Base-by-base conservation (phyloP, 2,329 filamentous ascomycete species). In the Corinectria fuckeliana region DNA sequence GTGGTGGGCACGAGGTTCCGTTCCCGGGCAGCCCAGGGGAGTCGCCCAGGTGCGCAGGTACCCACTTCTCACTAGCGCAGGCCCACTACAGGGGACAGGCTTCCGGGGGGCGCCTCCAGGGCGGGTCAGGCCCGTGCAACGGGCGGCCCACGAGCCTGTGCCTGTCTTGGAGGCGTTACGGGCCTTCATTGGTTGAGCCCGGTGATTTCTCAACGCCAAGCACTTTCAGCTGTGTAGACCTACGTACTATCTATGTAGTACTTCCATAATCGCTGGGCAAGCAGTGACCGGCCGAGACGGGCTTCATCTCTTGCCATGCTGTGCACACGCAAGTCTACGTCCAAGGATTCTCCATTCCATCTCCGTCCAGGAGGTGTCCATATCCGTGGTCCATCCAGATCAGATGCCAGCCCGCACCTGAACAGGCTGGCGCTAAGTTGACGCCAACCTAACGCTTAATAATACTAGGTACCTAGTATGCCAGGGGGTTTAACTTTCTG, bases 31-130 rank as follows among this genome's bases (percentile, higher is more conserved):
- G n/a, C n/a, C 32, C n/a, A 36, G 32, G n/a, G n/a, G 6, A 10
- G n/a, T 36, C 14, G n/a, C n/a, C 28, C 28, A 13, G 48, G 42
- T 50, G 34, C 26, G 51, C 30, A 45, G 26, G 51, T 50, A 3
- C 39, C 44, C 50, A 50, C 32, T 56, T 60, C 59, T 62, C 44
- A 58, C 64, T 66, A n/a, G n/a, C n/a, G 60, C 66, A 64, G 58
- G 64, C 23, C 38, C 38, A 21, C 20, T 23, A 6, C 38, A 44
- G 41, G 66, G n/a, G 51, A 47, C 44, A 38, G 45, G 57, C 44
- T 30, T 39, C 62, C 58, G 63, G 45, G 57, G n/a, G 62, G 56
- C 60, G 45, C 50, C 51, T 58, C 51, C 51, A 62, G 58, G 32
- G 32, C 56, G 60, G 53, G 51, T 48, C 26, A 20, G 42, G 41